Evolutionary conservation across 768 basidiomycete genomes (phyloP).

Genomic region (Tricholoma sp.): DNA sequence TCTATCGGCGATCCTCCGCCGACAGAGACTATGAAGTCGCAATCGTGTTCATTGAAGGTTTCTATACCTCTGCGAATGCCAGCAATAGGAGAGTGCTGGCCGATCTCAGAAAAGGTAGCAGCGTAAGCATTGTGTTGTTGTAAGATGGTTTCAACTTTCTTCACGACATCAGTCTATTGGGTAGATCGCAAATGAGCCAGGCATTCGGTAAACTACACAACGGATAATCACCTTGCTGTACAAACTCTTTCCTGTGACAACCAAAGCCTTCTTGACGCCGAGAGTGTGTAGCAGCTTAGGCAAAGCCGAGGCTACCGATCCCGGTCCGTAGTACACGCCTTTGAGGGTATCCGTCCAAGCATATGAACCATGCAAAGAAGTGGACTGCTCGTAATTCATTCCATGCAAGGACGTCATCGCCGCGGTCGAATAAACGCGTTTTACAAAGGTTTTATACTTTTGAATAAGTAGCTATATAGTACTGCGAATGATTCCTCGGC

Average conservation of each 20-base stretch:
- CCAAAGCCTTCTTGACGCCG: slow-evolving; percentile 55
- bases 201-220: background rate
- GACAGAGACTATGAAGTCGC: slow-evolving; percentile 66
- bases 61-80: slow-evolving; percentile 56
- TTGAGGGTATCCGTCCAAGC: slow-evolving; percentile 64
- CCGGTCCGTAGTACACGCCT: slow-evolving; percentile 69
- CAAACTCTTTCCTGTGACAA: slow-evolving; percentile 70
- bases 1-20: slow-evolving; percentile 83
- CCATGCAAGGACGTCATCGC: background rate
- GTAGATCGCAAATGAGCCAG: background rate
- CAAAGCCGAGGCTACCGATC: slow-evolving; percentile 54
- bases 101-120: slow-evolving; percentile 68
- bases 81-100: slow-evolving; percentile 65
- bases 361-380: slow-evolving; percentile 50
- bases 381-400: background rate
- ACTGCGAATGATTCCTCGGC: too few relatives aligned
- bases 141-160: slow-evolving; percentile 50
- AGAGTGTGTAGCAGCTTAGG: slow-evolving; percentile 53
- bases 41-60: slow-evolving; percentile 47
- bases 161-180: slow-evolving; percentile 55
- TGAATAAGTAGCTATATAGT: too few relatives aligned
- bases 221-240: slow-evolving; percentile 46
- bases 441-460: too few relatives aligned
- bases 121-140: slow-evolving; percentile 55
- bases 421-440: background rate